Percentiles rank a stretch among this genome's conserved stretches.
phyloP scores from a whole-genome alignment of 495 filamentous ascomycete genomes.

The Sphaerosporella brunnea region DNA sequence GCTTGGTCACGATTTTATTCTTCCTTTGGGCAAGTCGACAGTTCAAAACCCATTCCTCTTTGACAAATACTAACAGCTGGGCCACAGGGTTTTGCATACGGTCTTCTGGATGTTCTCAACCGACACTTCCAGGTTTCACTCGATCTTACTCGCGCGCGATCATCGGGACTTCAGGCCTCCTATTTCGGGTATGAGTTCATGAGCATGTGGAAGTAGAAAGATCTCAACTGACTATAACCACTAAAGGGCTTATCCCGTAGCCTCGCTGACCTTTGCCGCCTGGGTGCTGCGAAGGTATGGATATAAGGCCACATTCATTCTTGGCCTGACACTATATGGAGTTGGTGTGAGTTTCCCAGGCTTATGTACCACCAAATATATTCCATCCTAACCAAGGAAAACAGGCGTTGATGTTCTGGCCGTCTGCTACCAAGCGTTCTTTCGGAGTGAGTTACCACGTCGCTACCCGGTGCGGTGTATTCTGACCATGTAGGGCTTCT shows the following conservation, averaged over 20 bases:
- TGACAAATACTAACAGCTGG: not conserved
- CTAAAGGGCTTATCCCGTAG: conserved; percentile 22
- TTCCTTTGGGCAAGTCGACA: conserved; percentile 18
- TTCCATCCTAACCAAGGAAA: not conserved
- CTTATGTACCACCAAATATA: not conserved
- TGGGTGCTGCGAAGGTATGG: conserved; percentile 37
- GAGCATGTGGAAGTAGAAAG: not conserved
- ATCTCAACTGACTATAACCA: not conserved
- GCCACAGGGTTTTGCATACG: conserved; percentile 29
- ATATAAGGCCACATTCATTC: conserved; percentile 39
- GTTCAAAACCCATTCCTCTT: not conserved
- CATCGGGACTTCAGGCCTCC: conserved; percentile 22
- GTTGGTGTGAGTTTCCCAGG: conserved; percentile 27
- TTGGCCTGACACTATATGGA: conserved; percentile 35
- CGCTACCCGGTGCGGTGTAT: not conserved
- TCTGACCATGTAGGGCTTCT: conserved; percentile 32
- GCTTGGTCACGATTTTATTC: conserved; percentile 21
- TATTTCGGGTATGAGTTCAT: conserved; percentile 21
- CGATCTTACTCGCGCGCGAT: conserved; percentile 17
- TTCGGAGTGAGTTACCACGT: conserved; percentile 29
- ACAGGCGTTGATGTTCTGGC: conserved; percentile 35
- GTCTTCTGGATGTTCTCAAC: conserved; percentile 39
- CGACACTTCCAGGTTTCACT: conserved; percentile 34
- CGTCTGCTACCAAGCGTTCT: conserved; percentile 34
- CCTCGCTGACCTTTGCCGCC: conserved; percentile 18